Evolutionary conservation across 2,329 filamentous ascomycete genomes (phyloP).

Genomic region (Pseudogymnoascus sp.): DNA sequence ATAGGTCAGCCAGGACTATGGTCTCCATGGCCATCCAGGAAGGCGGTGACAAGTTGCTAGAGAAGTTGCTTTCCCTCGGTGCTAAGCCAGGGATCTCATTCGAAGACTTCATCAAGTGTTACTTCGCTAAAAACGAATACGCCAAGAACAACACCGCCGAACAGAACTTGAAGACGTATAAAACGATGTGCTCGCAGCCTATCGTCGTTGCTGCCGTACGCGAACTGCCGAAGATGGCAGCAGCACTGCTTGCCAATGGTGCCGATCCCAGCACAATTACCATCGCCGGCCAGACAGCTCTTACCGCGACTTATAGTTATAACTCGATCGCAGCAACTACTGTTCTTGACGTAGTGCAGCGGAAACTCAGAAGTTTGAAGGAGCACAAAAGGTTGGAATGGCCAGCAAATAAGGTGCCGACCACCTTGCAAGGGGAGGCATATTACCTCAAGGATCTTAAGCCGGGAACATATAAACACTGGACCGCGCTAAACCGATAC

Average conservation of each 20-base stretch:
- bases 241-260: slow-evolving; percentile 53
- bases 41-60: slow-evolving; percentile 45
- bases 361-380: slow-evolving; percentile 43
- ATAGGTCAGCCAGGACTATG: slow-evolving; percentile 35
- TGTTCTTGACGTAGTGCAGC: slow-evolving; percentile 54
- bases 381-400: slow-evolving; percentile 17
- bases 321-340: slow-evolving; percentile 33
- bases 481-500: slow-evolving; percentile 35
- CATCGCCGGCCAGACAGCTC: slow-evolving; percentile 29
- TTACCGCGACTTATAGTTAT: slow-evolving; percentile 27
- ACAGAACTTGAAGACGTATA: slow-evolving; percentile 43
- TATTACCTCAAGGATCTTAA: slow-evolving; percentile 44
- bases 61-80: slow-evolving; percentile 57
- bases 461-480: slow-evolving; percentile 54
- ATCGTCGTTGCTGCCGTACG: slow-evolving; percentile 52
- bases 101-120: slow-evolving; percentile 55
- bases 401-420: slow-evolving; percentile 14
- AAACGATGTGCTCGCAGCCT: slow-evolving; percentile 51
- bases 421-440: slow-evolving; percentile 35
- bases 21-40: slow-evolving; percentile 52
- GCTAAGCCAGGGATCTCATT: slow-evolving; percentile 54
- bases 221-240: slow-evolving; percentile 40
- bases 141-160: slow-evolving; percentile 36
- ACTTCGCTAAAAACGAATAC: slow-evolving; percentile 36
- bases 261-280: slow-evolving; percentile 59